Evolutionary conservation across 2,329 filamentous ascomycete species (phyloP), one percentile per base, ranked within the genome.

Genomic region (Colletotrichum magnum): DNA sequence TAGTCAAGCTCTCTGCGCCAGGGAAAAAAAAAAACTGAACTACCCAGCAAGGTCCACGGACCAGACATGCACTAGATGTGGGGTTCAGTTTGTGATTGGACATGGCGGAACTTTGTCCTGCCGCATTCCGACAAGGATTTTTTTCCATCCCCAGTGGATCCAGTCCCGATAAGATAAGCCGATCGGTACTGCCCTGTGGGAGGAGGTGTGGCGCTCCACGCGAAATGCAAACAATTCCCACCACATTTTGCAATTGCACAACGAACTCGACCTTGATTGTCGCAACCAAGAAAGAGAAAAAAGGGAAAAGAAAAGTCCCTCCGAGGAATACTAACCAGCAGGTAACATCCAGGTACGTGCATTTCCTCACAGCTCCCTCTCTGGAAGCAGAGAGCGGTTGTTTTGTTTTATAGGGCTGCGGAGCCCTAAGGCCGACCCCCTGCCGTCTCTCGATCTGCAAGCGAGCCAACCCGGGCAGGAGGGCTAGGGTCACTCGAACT

Each of bases 401-500:
- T 50, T 50, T 50, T 18, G 24, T 21, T 7, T n/a, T 9, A 10
- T 50, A 83, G 81, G 81, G 81, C 78, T 81, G 77, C 50, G 71
- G 75, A 82, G 75, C 81, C 81, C 81, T 83, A 83, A 82, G 73
- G 73, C 21, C 32, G 51, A 67, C 62, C 67, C 28, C 67, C 67
- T 68, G 67, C 67, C 61, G 74, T 75, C 68, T 76, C 75, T 73
- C 75, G 79, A 76, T 70, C 70, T 77, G 83, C 84, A 85, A 84
- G 83, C 82, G 82, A 84, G 78, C 75, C 75, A 79, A 83, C 79
- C 76, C 74, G 76, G 50, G 66, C 61, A 75, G 75, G 60, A 66
- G 67, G 58, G 75, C 75, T 74, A 72, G 72, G 72, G 72, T 79
- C 77, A 78, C 81, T 81, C 81, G 81, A 81, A 82, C 79, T 84